Evolutionary conservation across 495 filamentous ascomycete genomes (phyloP), one percentile per base, ranked within the genome.

Genomic region (Aspergillus nanangensis): DNA sequence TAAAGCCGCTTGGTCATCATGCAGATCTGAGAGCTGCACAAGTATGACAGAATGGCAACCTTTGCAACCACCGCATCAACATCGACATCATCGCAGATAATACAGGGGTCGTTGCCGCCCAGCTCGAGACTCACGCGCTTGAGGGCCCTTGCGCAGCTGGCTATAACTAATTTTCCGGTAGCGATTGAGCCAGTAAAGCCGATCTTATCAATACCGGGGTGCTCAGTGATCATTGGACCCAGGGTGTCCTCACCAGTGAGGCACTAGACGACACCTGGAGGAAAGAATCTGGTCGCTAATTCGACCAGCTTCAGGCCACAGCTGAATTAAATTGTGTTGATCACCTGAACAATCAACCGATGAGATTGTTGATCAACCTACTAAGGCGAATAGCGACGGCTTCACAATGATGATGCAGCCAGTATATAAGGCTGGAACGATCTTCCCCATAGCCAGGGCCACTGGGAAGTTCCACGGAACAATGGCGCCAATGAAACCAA

Each of bases 131-230:
- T 82, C 1, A 80, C 62, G 11, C 76, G 65, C 61, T 87, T 87
- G 31, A 88, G 56, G 0, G 80, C 83, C 54, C 72, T 74, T 7
- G 81, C 71, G 52, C 73, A 78, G 33, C 68, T 72, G 13, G 68
- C 77, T 71, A 83, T 77, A 36, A 88, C 77, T 31, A 69, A 72
- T 60, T 81, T 81, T 10, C 84, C 84, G 0, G 82, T 84, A 1
- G 70, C 57, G 22, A 73, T 80, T 4, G 80, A 83, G 4, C 84
- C 84, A 0, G 83, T 88, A 61, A 88, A 88, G 44, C 66, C 75
- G 56, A 87, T 82, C 68, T 87, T 86, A 42, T 76, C 74, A 48
- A 88, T 79, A 2, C 69, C 76, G 0, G 77, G 73, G 51, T 88
- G 83, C 9, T 64, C 55, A 0, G 71, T 78, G 41, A 85, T 65